phyloP scores from a whole-genome alignment of 2,329 filamentous ascomycete genomes.

The Fusarium cicatricum region DNA sequence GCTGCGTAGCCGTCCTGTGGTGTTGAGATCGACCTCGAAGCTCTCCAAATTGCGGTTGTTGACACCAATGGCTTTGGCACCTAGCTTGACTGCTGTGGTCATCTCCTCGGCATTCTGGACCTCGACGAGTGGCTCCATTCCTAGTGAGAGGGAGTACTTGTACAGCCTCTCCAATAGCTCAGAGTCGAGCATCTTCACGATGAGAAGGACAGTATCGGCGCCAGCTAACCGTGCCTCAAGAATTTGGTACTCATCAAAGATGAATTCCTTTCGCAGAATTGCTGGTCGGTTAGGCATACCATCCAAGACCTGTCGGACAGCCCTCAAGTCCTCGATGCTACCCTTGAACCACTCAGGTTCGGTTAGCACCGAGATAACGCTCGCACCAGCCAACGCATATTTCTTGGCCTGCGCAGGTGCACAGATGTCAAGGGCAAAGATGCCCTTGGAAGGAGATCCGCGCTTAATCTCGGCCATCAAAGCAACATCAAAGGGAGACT shows the following conservation, averaged over 20 bases:
- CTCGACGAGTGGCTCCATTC: conserved; percentile 97
- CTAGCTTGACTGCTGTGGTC: conserved; percentile 83
- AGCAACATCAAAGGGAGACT: conserved; percentile 87
- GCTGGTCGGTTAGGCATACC: conserved; percentile 93
- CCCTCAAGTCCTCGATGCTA: conserved; percentile 89
- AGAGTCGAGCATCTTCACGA: conserved; percentile 95
- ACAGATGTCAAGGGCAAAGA: conserved; percentile 87
- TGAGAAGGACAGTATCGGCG: conserved; percentile 92
- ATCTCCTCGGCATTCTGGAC: conserved; percentile 96
- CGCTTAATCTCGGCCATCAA: conserved; percentile 98
- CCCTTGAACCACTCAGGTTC: conserved; percentile 99
- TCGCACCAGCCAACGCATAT: conserved; percentile 93
- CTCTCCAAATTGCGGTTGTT: conserved; percentile 97
- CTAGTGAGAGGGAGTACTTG: conserved; percentile 85
- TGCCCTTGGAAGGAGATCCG: conserved; percentile 93
- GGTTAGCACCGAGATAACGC: conserved; percentile 97
- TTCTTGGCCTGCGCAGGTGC: conserved; percentile 89
- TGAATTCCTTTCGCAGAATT: conserved; percentile 92
- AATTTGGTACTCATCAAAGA: conserved; percentile 98
- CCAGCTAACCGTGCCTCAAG: conserved; percentile 91
- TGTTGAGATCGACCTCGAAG: conserved; percentile 95
- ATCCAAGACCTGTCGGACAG: conserved; percentile 87
- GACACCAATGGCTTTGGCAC: conserved; percentile 91
- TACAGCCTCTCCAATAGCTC: conserved; percentile 80
- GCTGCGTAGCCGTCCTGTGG: conserved; percentile 85